phyloP scores from a whole-genome alignment of 2,329 filamentous ascomycete species.

The Nothophoma quercina region DNA sequence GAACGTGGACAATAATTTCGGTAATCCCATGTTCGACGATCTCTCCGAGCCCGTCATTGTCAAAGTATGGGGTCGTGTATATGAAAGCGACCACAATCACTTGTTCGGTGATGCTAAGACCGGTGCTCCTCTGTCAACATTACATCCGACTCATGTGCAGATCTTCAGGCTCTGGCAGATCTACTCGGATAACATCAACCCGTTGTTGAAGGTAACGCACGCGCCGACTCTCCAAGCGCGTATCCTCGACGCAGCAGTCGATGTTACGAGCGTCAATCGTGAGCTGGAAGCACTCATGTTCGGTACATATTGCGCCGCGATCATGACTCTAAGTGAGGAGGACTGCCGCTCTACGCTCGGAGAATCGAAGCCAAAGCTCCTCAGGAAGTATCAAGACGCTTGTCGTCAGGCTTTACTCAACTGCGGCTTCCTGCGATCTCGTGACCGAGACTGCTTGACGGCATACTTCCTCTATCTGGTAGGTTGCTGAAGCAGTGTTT shows the following conservation, averaged over 20 bases:
- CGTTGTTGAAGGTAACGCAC: conserved; percentile 40
- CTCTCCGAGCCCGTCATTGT: conserved; percentile 43
- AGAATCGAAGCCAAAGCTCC: conserved; percentile 59
- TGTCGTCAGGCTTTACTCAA: conserved; percentile 67
- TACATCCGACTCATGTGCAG: conserved; percentile 72
- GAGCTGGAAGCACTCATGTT: conserved; percentile 63
- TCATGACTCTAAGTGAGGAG: conserved; percentile 63
- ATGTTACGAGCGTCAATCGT: conserved; percentile 59
- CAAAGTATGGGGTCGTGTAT: conserved; percentile 55
- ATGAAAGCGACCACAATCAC: conserved; percentile 56
- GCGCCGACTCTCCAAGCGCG: conserved; percentile 57
- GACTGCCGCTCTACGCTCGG: conserved; percentile 63
- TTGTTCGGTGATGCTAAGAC: conserved; percentile 60
- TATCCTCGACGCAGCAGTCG: conserved; percentile 66
- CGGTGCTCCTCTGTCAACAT: conserved; percentile 66
- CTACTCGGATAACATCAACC: conserved; percentile 62
- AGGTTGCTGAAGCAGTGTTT: conserved; percentile 29
- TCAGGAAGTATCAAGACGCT: conserved; percentile 66
- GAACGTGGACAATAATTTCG: conserved; percentile 4
- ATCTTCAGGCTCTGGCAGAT: conserved; percentile 77
- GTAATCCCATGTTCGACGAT: conserved; percentile 16
- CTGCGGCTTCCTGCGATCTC: conserved; percentile 64
- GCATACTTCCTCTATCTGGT: conserved; percentile 64
- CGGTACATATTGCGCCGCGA: conserved; percentile 41
- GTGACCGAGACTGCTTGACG: conserved; percentile 61